phyloP scores from a whole-genome alignment of 257 asterid species.

The Fraxinus pennsylvanica region DNA sequence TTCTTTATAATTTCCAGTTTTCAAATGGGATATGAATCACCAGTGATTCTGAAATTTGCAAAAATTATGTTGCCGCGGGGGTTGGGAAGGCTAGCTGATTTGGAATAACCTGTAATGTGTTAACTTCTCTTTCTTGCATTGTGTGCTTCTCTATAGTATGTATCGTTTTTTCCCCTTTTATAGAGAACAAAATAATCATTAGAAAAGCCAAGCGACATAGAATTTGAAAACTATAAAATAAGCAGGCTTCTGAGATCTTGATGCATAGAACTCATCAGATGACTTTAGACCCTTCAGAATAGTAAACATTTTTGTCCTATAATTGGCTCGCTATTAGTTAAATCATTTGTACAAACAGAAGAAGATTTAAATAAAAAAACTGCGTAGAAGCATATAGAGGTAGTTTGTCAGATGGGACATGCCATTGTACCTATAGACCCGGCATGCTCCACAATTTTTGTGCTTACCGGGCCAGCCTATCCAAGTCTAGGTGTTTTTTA shows the following conservation, averaged over 20 bases:
- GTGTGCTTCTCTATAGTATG: neutral
- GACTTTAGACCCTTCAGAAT: neutral
- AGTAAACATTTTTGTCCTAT: neutral
- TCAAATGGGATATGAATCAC: neutral
- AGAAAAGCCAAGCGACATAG: neutral
- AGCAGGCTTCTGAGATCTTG: neutral
- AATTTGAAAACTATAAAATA: neutral
- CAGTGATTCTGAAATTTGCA: neutral
- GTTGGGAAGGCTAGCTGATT: neutral
- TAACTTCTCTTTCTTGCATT: neutral
- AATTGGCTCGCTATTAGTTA: no score
- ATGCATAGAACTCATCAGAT: neutral
- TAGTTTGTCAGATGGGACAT: neutral
- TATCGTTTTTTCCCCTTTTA: neutral
- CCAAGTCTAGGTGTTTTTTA: no score
- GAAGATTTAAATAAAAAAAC: neutral
- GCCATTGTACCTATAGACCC: no score
- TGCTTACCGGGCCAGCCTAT: no score
- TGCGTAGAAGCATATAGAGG: neutral
- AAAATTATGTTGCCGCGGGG: neutral
- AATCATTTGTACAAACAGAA: neutral
- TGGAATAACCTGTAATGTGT: neutral
- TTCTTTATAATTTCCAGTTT: neutral
- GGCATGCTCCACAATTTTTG: no score
- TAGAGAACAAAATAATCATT: neutral